A percentile compares a stretch with the other conserved stretches of the same genome.
Conservation (phyloP, 1,139 yeast genomes). For the Taphrina betulina region DNA sequence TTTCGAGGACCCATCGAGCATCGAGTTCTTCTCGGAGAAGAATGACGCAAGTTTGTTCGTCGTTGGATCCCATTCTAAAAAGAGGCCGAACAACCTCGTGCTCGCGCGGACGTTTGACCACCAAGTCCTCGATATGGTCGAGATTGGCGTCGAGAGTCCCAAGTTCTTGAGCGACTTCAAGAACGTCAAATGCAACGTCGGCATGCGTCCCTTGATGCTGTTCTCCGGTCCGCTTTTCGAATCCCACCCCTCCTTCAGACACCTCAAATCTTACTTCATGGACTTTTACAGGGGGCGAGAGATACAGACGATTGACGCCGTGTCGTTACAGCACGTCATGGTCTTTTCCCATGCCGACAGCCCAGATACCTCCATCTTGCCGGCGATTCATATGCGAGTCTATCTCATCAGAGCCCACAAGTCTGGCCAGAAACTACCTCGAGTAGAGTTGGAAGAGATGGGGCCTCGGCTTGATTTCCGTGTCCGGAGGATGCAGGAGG, state of each 20-base stretch:
- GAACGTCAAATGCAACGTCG: slow-evolving; percentile 76
- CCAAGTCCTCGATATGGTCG: slow-evolving; percentile 91
- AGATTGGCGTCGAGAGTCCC: slow-evolving; percentile 67
- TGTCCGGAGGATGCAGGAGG: slow-evolving; percentile 81
- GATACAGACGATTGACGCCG: slow-evolving; percentile 83
- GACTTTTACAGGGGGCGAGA: slow-evolving; percentile 88
- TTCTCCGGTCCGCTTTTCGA: slow-evolving; percentile 94
- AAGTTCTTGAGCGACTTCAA: slow-evolving; percentile 73
- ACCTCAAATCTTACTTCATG: slow-evolving; percentile 79
- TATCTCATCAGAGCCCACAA: slow-evolving; percentile 77
- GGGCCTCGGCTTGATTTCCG: slow-evolving; percentile 95
- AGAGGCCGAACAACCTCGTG: slow-evolving; percentile 87
- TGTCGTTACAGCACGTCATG: slow-evolving; percentile 88
- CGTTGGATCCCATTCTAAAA: slow-evolving; percentile 78
- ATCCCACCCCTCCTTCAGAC: slow-evolving; percentile 79
- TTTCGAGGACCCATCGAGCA: slow-evolving; percentile 81
- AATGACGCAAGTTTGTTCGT: slow-evolving; percentile 86
- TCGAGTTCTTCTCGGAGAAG: slow-evolving; percentile 92
- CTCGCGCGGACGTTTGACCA: slow-evolving; percentile 87
- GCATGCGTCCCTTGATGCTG: slow-evolving; percentile 90
- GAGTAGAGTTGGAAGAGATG: slow-evolving; percentile 90
- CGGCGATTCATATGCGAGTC: slow-evolving; percentile 83
- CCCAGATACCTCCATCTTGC: slow-evolving; percentile 51
- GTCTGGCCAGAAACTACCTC: slow-evolving; percentile 79
- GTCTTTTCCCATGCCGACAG: slow-evolving; percentile 79